Conservation (phyloP, 2,329 filamentous ascomycete genomes). For the Apiospora pterosperma region DNA sequence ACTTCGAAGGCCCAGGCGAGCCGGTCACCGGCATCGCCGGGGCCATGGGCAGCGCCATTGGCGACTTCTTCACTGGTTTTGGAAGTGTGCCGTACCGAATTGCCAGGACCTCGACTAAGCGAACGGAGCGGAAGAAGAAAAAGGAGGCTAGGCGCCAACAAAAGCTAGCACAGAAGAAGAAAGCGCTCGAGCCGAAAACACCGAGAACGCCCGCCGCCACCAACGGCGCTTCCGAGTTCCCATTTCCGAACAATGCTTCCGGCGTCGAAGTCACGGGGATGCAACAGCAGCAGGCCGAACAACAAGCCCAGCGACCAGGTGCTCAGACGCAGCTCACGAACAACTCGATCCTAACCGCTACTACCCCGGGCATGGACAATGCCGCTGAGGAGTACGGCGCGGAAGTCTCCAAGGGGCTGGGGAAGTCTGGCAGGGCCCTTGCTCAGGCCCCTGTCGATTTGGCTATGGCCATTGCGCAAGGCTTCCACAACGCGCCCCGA, state of each 20-base stretch:
- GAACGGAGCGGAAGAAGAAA: conserved; percentile 47
- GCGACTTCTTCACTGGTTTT: conserved; percentile 59
- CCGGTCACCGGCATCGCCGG: conserved; percentile 65
- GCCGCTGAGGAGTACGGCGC: conserved; percentile 41
- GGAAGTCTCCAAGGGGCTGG: conserved; percentile 50
- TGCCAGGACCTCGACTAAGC: conserved; percentile 53
- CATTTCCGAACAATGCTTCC: conserved; percentile 1
- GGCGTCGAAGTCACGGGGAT: conserved; percentile 12
- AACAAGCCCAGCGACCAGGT: conserved; percentile 3
- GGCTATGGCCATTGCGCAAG: conserved; percentile 59
- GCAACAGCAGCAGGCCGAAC: not conserved
- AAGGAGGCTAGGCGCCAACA: conserved; percentile 28
- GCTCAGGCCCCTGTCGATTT: conserved; percentile 58
- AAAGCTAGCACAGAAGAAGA: conserved; percentile 16
- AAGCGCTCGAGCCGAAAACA: conserved; percentile 14
- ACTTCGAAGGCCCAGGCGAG: conserved; percentile 73
- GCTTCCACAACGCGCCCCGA: conserved; percentile 68
- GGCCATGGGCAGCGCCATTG: conserved; percentile 56
- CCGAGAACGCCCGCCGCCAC: conserved; percentile 1
- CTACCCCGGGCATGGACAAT: conserved; percentile 24
- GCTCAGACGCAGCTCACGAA: conserved; percentile 6
- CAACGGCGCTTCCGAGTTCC: not conserved
- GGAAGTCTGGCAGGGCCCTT: conserved; percentile 48
- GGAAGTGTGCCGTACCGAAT: conserved; percentile 61
- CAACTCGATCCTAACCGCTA: conserved; percentile 17